Percentiles rank a stretch among this genome's conserved stretches.
phyloP scores from a whole-genome alignment of 2,329 filamentous ascomycete species.

The Scedosporium minutisporum region DNA sequence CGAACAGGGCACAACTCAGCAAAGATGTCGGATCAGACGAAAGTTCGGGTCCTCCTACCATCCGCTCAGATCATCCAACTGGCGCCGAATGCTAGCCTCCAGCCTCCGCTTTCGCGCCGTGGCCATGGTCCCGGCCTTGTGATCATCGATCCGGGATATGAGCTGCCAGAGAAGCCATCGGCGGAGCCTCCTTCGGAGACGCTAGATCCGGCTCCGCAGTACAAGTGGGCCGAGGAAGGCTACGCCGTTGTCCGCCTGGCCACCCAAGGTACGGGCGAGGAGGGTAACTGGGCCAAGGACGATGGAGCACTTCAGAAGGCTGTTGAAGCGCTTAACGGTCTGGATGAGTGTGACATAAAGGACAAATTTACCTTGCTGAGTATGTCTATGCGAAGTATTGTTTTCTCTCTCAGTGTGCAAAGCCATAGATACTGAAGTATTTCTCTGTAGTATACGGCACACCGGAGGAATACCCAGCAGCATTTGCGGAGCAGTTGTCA shows the following conservation, averaged over 20 bases:
- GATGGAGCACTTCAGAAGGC: slow-evolving; percentile 11
- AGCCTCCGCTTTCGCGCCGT: slow-evolving; percentile 19
- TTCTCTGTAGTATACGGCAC: background rate
- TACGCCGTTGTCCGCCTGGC: slow-evolving; percentile 18
- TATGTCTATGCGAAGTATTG: slow-evolving; percentile 13
- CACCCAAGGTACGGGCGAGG: background rate
- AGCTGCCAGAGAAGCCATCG: background rate
- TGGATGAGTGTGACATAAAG: slow-evolving; percentile 23
- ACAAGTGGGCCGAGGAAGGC: slow-evolving; percentile 28
- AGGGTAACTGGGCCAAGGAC: background rate
- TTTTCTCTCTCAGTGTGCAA: background rate
- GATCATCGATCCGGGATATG: slow-evolving; percentile 14
- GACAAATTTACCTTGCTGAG: slow-evolving; percentile 28
- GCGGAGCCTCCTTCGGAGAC: slow-evolving; percentile 7
- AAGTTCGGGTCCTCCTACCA: background rate
- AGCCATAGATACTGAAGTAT: background rate
- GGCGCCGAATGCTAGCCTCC: slow-evolving; percentile 9
- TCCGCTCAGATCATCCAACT: background rate
- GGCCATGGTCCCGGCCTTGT: slow-evolving; percentile 24
- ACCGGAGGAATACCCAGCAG: slow-evolving; percentile 1
- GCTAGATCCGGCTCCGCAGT: slow-evolving; percentile 15
- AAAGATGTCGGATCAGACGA: background rate
- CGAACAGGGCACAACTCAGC: background rate
- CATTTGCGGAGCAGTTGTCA: background rate
- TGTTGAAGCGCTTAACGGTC: slow-evolving; percentile 12